These are phyloP conservation scores for Telfairia occidentalis DNA, from an alignment of 331 rosid species.

Conservation along the genomic window DNA sequence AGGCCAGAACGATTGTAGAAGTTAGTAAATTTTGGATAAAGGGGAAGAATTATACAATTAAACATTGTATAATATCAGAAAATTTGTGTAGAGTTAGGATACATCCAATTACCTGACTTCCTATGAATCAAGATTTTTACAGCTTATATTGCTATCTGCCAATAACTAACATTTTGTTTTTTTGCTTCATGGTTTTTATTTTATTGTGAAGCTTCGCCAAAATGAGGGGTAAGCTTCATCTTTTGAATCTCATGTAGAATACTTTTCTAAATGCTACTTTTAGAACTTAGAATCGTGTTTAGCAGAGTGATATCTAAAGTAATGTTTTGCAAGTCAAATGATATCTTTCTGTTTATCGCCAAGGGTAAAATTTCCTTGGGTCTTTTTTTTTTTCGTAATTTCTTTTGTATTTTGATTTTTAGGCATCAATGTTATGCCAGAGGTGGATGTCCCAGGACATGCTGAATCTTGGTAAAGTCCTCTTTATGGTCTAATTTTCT, in stretches of 20 bases:
- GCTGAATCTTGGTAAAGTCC: constrained; percentile 68
- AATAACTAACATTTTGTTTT: constrained; percentile 27
- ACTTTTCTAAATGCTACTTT: background rate
- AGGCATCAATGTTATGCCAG: constrained; percentile 95
- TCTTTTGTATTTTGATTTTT: constrained; percentile 22
- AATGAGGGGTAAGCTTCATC: constrained; percentile 52
- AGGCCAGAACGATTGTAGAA: background rate
- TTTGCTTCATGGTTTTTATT: constrained; percentile 25
- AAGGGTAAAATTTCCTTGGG: background rate
- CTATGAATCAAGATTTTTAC: background rate
- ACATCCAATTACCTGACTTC: background rate
- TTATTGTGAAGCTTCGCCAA: constrained; percentile 68
- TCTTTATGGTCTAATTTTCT: constrained; percentile 12
- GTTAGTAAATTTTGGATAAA: background rate
- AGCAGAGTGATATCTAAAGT: background rate
- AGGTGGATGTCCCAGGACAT: constrained; percentile 96
- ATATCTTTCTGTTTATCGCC: background rate
- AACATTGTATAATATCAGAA: background rate
- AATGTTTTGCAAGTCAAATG: background rate
- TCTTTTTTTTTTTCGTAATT: background rate
- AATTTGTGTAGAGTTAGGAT: background rate
- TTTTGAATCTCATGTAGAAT: background rate
- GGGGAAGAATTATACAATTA: background rate
- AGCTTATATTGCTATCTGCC: background rate
- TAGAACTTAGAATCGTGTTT: background rate